Percentiles rank a stretch among this genome's conserved stretches.
These are phyloP conservation scores for Myxozyma monticola DNA, from an alignment of 805 yeast genomes.

Conservation along the genomic window DNA sequence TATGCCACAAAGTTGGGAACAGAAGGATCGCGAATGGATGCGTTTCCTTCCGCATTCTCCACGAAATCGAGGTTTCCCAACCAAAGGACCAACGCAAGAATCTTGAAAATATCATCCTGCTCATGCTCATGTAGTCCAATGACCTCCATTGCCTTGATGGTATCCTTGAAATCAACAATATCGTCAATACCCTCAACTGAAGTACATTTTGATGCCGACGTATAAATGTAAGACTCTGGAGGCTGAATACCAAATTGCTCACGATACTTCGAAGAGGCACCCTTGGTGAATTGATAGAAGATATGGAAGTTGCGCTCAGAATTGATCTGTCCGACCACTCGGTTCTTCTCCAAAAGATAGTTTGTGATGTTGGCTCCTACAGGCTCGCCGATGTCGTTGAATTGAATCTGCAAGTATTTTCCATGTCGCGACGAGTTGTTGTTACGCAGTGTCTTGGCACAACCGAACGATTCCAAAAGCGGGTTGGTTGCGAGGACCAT, in stretches of 20 bases:
- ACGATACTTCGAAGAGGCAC: slow-evolving; percentile 81
- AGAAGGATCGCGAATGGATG: slow-evolving; percentile 75
- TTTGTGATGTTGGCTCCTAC: slow-evolving; percentile 95
- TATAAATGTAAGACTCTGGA: slow-evolving; percentile 90
- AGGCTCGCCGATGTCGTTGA: slow-evolving; percentile 80
- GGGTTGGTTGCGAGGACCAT: slow-evolving; percentile 98
- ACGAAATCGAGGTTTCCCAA: slow-evolving; percentile 85
- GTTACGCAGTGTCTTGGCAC: slow-evolving; percentile 88
- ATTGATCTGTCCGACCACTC: slow-evolving; percentile 93
- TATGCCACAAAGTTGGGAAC: slow-evolving; percentile 96
- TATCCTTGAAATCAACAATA: slow-evolving; percentile 71
- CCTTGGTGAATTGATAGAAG: slow-evolving; percentile 92
- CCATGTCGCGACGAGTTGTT: slow-evolving; percentile 92
- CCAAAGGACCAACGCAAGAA: slow-evolving; percentile 87
- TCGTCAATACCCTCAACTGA: slow-evolving; percentile 87
- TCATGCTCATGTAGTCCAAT: slow-evolving; percentile 82
- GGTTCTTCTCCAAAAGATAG: slow-evolving; percentile 87
- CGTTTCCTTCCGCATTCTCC: slow-evolving; percentile 85
- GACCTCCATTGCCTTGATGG: slow-evolving; percentile 79
- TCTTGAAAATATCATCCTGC: slow-evolving; percentile 85
- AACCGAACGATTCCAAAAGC: slow-evolving; percentile 83
- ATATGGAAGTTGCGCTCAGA: slow-evolving; percentile 96
- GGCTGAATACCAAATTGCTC: slow-evolving; percentile 84
- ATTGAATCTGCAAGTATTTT: slow-evolving; percentile 86
- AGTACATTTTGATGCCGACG: slow-evolving; percentile 82